A percentile compares a stretch with the other conserved stretches of the same genome.
Conservation (phyloP, 352 stramenopile genomes). For the Globisporangium mamillatum region DNA sequence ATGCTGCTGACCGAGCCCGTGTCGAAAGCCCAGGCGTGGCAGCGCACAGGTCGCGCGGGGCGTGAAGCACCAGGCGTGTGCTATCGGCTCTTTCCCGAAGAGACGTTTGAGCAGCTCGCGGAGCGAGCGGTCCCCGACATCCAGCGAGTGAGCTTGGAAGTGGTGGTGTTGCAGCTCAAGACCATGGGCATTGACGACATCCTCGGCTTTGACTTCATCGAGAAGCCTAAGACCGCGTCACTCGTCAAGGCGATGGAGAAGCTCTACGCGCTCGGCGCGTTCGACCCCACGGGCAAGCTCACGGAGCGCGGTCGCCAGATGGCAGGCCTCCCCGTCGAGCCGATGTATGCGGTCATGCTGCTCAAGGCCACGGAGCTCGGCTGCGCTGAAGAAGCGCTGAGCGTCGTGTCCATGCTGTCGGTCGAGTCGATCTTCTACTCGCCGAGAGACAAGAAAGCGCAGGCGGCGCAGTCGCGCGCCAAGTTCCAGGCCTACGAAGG, state of each 20-base stretch:
- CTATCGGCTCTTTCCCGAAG: conserved; percentile 82
- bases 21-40: conserved; percentile 90
- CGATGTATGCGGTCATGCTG: conserved; percentile 89
- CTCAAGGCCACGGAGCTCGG: conserved; percentile 72
- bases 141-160: conserved; percentile 82
- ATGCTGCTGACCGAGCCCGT: conserved; percentile 84
- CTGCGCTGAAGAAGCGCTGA: conserved; percentile 83
- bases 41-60: conserved; percentile 86
- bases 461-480: conserved; percentile 73
- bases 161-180: conserved; percentile 85
- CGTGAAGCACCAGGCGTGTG: conserved; percentile 79
- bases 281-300: conserved; percentile 61
- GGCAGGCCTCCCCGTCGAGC: conserved; percentile 84
- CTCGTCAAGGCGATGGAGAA: conserved; percentile 83
- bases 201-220: conserved; percentile 88
- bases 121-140: conserved; percentile 80
- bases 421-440: conserved; percentile 90
- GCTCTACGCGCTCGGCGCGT: conserved; percentile 69
- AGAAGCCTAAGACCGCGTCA: conserved; percentile 74
- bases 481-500: conserved; percentile 81
- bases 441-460: conserved; percentile 78
- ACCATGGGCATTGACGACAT: conserved; percentile 84
- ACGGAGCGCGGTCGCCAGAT: conserved; percentile 79
- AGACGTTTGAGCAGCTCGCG: conserved; percentile 80
- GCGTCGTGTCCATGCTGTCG: conserved; percentile 87